Percentiles rank a stretch among this genome's conserved stretches.
phyloP scores from a whole-genome alignment of 1,139 yeast genomes.

The Yamadazyma trypodendri region DNA sequence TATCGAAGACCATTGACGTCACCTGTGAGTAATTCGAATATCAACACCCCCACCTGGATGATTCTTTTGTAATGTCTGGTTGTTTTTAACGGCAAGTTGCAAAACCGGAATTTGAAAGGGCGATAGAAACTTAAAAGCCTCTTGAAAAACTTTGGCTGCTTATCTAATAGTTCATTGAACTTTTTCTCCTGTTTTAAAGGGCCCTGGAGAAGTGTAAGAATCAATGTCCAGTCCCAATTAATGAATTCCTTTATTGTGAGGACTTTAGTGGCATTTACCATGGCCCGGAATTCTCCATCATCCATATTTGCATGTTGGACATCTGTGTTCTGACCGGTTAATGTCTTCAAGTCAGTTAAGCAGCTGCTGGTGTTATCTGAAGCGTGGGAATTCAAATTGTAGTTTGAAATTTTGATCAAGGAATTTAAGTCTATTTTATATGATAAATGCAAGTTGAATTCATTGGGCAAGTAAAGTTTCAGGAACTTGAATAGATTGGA shows the following conservation, averaged over 20 bases:
- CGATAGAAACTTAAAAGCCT: constrained; percentile 82
- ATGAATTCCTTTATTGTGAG: constrained; percentile 74
- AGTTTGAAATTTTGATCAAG: constrained; percentile 13
- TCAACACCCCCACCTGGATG: constrained; percentile 68
- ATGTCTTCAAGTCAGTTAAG: neutral
- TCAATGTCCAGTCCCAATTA: constrained; percentile 77
- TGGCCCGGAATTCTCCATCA: constrained; percentile 65
- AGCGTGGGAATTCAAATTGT: constrained; percentile 9
- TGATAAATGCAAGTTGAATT: constrained; percentile 19
- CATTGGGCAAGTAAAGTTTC: constrained; percentile 51
- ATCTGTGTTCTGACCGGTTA: neutral
- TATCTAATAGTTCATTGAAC: constrained; percentile 74
- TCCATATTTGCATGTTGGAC: constrained; percentile 41
- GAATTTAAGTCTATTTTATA: constrained; percentile 12
- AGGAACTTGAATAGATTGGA: constrained; percentile 62
- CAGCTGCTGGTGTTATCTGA: neutral
- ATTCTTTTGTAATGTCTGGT: constrained; percentile 53
- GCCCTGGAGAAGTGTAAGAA: constrained; percentile 66
- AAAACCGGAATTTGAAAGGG: constrained; percentile 86
- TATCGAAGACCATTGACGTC: constrained; percentile 66
- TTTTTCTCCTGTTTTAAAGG: constrained; percentile 71
- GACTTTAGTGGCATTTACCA: constrained; percentile 69
- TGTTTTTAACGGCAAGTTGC: constrained; percentile 36
- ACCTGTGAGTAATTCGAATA: constrained; percentile 64
- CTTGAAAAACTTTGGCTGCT: constrained; percentile 79